Evolutionary conservation across 2,329 filamentous ascomycete genomes (phyloP), one percentile per base, ranked within the genome.

Genomic region (Raffaelea deltoideospora): DNA sequence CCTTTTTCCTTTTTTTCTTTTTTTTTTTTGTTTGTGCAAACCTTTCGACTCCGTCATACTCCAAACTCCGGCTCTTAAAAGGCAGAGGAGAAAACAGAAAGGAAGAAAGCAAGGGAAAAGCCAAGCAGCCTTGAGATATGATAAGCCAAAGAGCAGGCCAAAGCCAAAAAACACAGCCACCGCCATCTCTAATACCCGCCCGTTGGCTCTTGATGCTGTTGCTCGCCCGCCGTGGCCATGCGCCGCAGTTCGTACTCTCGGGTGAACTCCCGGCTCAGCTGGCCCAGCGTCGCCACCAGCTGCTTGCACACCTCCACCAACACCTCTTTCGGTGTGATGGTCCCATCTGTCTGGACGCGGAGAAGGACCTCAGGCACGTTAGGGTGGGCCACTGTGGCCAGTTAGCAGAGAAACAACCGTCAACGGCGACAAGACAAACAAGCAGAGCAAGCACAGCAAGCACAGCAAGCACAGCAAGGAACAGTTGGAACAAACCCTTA

Each of bases 301-400:
- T 86, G 79, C 56, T 81, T 76, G 61, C 83, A 93, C 30, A 80
- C 78, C 35, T 77, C 71, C 38, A 90, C 66, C 29, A 98, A 67
- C 2, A 87, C 86, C 48, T 94, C 84, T 48, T 87, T 87, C n/a
- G 90, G 86, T 1, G 80, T 81, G 44, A 94, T 70, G 19, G 72
- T 72, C 41, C 90, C 90, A 53, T 96, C 85, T 5, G 90, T 98
- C 60, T 94, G 86, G 41, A 98, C 72, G 39, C 90, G 83, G 41
- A 98, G 65, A 43, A 72, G 60, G 30, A 76, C 57, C 49, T 75
- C 69, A 9, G 71, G 65, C 11, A 76, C 70, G 45, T 76, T 76
- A 43, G 71, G 71, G 40, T 76, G 71, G 34, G 60, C 61, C 38
- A 75, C 71, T 64, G 38, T 3, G 18, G 9, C 9, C 15, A 14